phyloP scores from a whole-genome alignment of 2,329 filamentous ascomycete species.

The Fusarium pseudocircinatum region DNA sequence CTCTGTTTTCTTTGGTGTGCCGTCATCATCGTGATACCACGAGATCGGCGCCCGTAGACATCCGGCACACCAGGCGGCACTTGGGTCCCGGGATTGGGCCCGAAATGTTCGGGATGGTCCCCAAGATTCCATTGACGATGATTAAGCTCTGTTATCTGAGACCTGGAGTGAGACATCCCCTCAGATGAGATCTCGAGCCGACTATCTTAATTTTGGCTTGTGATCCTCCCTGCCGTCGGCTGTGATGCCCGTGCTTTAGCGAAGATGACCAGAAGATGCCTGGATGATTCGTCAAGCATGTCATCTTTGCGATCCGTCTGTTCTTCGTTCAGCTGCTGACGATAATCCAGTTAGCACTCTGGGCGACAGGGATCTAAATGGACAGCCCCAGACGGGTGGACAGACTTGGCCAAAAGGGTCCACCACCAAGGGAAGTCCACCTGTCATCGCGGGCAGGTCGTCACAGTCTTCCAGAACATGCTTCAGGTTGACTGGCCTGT shows the following conservation, averaged over 20 bases:
- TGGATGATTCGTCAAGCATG: background rate
- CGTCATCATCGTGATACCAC: background rate
- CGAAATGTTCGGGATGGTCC: conserved; percentile 1
- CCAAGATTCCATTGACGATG: conserved; percentile 2
- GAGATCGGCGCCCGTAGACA: background rate
- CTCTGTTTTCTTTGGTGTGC: background rate
- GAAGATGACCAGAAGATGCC: background rate
- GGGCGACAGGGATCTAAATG: conserved; percentile 29
- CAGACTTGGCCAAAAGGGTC: conserved; percentile 10
- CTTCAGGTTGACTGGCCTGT: background rate
- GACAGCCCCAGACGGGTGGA: conserved; percentile 17
- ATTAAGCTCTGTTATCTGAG: background rate
- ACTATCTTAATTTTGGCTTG: background rate
- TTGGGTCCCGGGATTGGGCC: background rate
- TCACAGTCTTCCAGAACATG: background rate
- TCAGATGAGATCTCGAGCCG: conserved; percentile 3
- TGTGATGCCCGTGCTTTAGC: background rate
- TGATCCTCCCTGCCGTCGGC: background rate
- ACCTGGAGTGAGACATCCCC: conserved; percentile 10
- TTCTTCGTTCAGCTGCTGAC: conserved; percentile 26
- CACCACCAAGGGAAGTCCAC: conserved; percentile 6
- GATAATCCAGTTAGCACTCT: conserved; percentile 7
- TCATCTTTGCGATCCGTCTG: background rate
- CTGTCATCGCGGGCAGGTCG: background rate
- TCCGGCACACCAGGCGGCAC: background rate